Evolutionary conservation across 2,329 filamentous ascomycete species (phyloP).

Genomic region (Aspergillus udagawae): DNA sequence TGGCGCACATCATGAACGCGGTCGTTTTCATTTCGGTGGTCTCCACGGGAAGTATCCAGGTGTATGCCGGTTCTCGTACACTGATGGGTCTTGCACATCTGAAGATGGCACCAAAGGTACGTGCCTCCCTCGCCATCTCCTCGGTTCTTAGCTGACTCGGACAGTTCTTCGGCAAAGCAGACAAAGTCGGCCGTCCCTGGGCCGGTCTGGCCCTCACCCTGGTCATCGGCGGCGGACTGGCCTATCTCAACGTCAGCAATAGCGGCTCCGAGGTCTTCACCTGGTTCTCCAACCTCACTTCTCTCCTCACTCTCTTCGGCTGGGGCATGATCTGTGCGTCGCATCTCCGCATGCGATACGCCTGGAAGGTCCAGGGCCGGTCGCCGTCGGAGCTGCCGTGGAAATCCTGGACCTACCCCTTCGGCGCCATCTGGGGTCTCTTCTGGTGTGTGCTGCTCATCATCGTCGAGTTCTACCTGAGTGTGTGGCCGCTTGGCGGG

Average conservation of each 20-base stretch:
- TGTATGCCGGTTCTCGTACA: conserved; percentile 44
- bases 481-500: conserved; percentile 42
- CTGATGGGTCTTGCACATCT: conserved; percentile 43
- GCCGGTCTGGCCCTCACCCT: conserved; percentile 59
- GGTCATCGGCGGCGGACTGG: conserved; percentile 59
- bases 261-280: conserved; percentile 42
- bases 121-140: background rate
- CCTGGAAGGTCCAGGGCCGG: conserved; percentile 41
- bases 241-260: conserved; percentile 43
- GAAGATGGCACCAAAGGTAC: conserved; percentile 39
- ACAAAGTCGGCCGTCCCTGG: conserved; percentile 38
- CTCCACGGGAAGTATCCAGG: conserved; percentile 43
- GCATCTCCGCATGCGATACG: conserved; percentile 42
- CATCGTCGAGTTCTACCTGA: conserved; percentile 47
- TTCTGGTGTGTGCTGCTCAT: conserved; percentile 44
- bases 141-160: background rate
- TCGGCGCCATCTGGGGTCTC: conserved; percentile 43
- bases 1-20: conserved; percentile 49
- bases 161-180: conserved; percentile 27
- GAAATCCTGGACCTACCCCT: conserved; percentile 45
- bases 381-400: conserved; percentile 37
- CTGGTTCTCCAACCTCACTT: conserved; percentile 48
- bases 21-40: conserved; percentile 47
- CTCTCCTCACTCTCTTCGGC: conserved; percentile 43
- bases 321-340: conserved; percentile 45